These are phyloP conservation scores for Sanguinoderma infundibulare DNA, from an alignment of 1,284 basidiomycete genomes.

Conservation along the genomic window DNA sequence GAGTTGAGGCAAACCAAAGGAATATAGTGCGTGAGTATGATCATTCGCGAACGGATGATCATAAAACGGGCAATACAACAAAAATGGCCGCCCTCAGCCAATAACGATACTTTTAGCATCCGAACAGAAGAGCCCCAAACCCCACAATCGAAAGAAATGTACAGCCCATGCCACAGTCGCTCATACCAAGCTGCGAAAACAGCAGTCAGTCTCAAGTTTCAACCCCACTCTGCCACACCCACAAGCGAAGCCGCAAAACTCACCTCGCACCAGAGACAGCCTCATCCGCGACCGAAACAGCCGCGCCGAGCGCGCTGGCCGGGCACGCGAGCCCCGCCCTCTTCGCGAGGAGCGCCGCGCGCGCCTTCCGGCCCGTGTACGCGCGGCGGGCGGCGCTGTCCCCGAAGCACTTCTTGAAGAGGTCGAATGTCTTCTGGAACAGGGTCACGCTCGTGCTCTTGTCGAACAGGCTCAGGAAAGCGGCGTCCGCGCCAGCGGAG, in stretches of 20 bases:
- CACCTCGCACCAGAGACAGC: conserved; percentile 16
- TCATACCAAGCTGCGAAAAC: conserved; percentile 6
- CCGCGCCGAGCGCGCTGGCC: conserved; percentile 3
- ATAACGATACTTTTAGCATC: conserved; percentile 18
- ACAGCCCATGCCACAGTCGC: conserved; percentile 2
- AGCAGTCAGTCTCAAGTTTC: background rate
- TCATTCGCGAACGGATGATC: conserved; percentile 18
- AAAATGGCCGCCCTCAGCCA: conserved; percentile 20
- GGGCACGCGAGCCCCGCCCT: conserved; percentile 14
- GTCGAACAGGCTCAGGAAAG: conserved; percentile 35
- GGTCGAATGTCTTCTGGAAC: conserved; percentile 33
- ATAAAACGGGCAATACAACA: conserved; percentile 11
- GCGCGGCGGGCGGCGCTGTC: conserved; percentile 18
- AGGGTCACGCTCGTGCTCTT: conserved; percentile 28
- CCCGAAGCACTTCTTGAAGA: conserved; percentile 36
- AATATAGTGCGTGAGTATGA: conserved; percentile 18
- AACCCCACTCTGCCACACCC: too few relatives aligned
- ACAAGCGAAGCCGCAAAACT: background rate
- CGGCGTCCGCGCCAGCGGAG: conserved; percentile 32
- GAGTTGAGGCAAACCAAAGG: too few relatives aligned
- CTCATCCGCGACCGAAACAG: conserved; percentile 14
- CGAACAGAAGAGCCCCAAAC: conserved; percentile 12
- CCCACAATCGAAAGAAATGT: conserved; percentile 20
- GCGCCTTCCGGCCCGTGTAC: conserved; percentile 18
- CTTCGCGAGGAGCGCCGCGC: conserved; percentile 14